phyloP scores from a whole-genome alignment of 2,329 filamentous ascomycete genomes.

The Microsporum ferrugineum region DNA sequence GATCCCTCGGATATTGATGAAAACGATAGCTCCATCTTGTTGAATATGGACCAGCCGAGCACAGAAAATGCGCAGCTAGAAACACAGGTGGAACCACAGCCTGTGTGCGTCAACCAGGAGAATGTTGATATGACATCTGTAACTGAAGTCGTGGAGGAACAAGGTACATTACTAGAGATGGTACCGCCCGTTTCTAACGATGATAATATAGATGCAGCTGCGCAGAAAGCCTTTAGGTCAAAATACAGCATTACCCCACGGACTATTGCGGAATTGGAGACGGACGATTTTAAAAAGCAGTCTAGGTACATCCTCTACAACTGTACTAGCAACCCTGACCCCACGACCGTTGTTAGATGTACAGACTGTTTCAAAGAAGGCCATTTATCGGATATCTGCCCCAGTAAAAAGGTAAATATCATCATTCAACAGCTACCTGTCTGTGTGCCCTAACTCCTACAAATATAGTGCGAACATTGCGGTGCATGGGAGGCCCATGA shows the following conservation, averaged over 20 bases:
- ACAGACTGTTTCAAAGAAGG: conserved; percentile 33
- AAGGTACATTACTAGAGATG: background rate
- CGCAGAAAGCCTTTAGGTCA: conserved; percentile 23
- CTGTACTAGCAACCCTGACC: conserved; percentile 29
- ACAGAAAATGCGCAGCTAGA: background rate
- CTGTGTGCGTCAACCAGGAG: background rate
- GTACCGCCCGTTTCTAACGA: background rate
- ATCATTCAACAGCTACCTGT: background rate
- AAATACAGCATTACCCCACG: conserved; percentile 27
- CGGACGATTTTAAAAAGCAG: conserved; percentile 31
- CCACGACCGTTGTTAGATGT: conserved; percentile 33
- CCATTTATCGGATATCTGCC: conserved; percentile 35
- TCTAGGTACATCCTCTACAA: conserved; percentile 32
- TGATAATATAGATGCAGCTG: conserved; percentile 19
- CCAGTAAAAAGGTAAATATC: conserved; percentile 30
- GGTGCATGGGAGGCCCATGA: conserved; percentile 31
- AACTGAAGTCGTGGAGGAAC: background rate
- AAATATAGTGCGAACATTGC: conserved; percentile 33
- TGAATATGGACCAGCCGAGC: conserved; percentile 24
- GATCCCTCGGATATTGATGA: conserved; percentile 17
- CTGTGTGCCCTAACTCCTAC: conserved; percentile 2
- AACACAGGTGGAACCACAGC: background rate
- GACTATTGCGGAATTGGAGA: conserved; percentile 28
- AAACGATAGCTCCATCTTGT: conserved; percentile 32
- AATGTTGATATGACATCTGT: background rate